Conservation (phyloP, 2,329 filamentous ascomycete species). For the Fusarium siculi region DNA sequence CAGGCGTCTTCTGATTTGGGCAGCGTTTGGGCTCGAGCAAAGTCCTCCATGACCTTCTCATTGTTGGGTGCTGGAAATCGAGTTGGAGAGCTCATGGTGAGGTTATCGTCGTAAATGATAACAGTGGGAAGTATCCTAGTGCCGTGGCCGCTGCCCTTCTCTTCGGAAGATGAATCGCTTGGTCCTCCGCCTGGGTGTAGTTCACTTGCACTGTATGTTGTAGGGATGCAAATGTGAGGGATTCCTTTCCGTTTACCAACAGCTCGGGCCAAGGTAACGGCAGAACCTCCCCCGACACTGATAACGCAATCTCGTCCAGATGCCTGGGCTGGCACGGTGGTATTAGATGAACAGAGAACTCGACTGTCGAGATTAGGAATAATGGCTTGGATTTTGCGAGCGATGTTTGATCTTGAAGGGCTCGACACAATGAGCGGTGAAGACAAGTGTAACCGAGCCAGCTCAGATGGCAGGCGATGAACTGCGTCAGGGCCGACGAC, state of each 20-base stretch:
- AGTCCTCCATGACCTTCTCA: slow-evolving; percentile 30
- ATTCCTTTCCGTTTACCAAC: slow-evolving; percentile 63
- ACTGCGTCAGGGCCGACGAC: slow-evolving; percentile 51
- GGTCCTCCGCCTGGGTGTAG: slow-evolving; percentile 49
- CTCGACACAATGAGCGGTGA: slow-evolving; percentile 53
- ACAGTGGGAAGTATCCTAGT: slow-evolving; percentile 43
- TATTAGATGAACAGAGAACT: slow-evolving; percentile 49
- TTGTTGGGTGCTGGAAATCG: slow-evolving; percentile 46
- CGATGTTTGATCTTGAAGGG: slow-evolving; percentile 51
- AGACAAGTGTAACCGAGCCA: slow-evolving; percentile 46
- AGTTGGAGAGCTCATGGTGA: slow-evolving; percentile 45
- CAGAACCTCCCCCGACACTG: slow-evolving; percentile 71
- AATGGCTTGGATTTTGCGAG: slow-evolving; percentile 47
- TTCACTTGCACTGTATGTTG: slow-evolving; percentile 69
- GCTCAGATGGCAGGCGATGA: slow-evolving; percentile 48
- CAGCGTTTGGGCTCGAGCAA: slow-evolving; percentile 10
- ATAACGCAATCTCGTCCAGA: slow-evolving; percentile 64
- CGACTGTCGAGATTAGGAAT: slow-evolving; percentile 48
- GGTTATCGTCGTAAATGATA: slow-evolving; percentile 53
- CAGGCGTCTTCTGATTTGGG: slow-evolving; percentile 42
- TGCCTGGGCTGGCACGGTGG: slow-evolving; percentile 36
- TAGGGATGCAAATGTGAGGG: slow-evolving; percentile 69
- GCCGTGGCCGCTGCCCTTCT: neutral
- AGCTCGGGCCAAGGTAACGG: slow-evolving; percentile 67
- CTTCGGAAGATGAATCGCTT: neutral